A percentile compares a stretch with the other conserved stretches of the same genome.
These are phyloP conservation scores for Fimicolochytrium jonesii DNA, from an alignment of 192 early-diverging fungal species.

Conservation along the genomic window DNA sequence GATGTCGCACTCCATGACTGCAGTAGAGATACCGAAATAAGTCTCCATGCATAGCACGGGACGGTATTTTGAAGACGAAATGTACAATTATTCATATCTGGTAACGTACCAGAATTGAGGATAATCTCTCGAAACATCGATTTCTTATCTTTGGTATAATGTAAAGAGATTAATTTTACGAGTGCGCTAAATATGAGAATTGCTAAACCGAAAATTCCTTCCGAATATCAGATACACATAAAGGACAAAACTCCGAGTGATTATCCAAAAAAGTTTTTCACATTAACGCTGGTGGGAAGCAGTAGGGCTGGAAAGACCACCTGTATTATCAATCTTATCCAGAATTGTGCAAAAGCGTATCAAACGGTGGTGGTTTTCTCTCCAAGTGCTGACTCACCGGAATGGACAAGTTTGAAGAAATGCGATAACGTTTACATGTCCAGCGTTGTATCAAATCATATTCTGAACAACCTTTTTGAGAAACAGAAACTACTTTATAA, in stretches of 20 bases:
- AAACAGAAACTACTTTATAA: too few species aligned
- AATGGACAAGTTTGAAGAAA: not conserved
- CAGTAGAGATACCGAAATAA: not conserved
- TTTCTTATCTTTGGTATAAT: not conserved
- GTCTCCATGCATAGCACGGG: not conserved
- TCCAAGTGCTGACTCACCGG: not conserved
- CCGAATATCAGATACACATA: not conserved
- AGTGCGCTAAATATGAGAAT: not conserved
- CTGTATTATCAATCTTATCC: not conserved
- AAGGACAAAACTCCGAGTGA: not conserved
- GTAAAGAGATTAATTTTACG: not conserved
- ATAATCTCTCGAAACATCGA: slow-evolving; percentile 1
- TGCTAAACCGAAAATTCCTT: not conserved
- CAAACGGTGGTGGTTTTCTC: not conserved
- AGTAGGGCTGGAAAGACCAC: not conserved
- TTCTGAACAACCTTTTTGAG: not conserved
- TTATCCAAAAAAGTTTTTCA: not conserved
- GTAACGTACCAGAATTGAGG: not conserved
- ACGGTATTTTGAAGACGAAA: too few species aligned
- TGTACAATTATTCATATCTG: too few species aligned
- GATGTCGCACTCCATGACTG: not conserved
- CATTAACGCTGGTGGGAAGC: not conserved
- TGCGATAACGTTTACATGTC: not conserved
- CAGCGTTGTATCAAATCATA: not conserved
- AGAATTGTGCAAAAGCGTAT: not conserved